A percentile compares a stretch with the other conserved stretches of the same genome.
Evolutionary conservation across 768 basidiomycete species (phyloP).

Genomic region (Tylopilus felleus): DNA sequence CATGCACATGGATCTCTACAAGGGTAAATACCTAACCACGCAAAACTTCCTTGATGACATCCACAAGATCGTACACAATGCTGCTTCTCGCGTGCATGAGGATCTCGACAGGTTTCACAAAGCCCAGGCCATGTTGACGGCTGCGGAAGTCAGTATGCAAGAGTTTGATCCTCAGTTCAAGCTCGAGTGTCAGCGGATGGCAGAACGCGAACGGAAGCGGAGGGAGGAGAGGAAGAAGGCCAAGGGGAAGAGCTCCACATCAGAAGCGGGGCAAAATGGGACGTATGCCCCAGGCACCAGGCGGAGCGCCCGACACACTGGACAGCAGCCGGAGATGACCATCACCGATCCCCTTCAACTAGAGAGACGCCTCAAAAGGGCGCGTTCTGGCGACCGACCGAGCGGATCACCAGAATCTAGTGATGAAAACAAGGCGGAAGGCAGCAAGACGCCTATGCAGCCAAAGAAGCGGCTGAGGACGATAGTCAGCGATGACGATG

Average conservation of each 20-base stretch:
- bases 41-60: constrained; percentile 85
- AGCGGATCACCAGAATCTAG: constrained; percentile 43
- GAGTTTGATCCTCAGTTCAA: constrained; percentile 79
- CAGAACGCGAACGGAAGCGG: constrained; percentile 66
- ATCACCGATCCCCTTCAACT: constrained; percentile 75
- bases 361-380: constrained; percentile 72
- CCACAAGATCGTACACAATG: constrained; percentile 76
- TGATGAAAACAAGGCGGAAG: constrained; percentile 47
- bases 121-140: constrained; percentile 87
- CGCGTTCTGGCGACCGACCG: constrained; percentile 55
- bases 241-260: constrained; percentile 29
- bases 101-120: constrained; percentile 76
- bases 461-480: constrained; percentile 56
- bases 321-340: constrained; percentile 62
- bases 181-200: constrained; percentile 87
- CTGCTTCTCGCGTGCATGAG: constrained; percentile 49
- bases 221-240: constrained; percentile 46
- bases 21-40: constrained; percentile 81
- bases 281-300: constrained; percentile 51
- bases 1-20: constrained; percentile 84
- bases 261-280: constrained; percentile 29
- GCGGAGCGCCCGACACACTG: constrained; percentile 71
- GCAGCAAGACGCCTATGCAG: constrained; percentile 35
- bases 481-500: constrained; percentile 41
- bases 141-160: constrained; percentile 79